Evolutionary conservation across 164 flowering plant genomes (phyloP).

Genomic region (Santalum album): DNA sequence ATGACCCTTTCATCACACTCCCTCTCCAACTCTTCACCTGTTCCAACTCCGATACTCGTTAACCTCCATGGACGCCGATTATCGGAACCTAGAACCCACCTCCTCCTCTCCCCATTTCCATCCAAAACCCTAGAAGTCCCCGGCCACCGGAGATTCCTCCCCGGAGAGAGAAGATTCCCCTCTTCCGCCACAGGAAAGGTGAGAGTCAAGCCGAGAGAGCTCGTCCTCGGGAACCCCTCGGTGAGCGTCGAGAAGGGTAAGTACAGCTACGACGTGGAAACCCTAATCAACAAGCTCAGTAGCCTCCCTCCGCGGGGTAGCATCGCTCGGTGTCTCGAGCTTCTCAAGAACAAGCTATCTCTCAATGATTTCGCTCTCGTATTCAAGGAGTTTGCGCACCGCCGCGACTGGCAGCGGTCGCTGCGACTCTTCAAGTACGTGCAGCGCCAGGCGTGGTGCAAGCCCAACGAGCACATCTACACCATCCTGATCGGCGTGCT

Average conservation of each 20-base stretch:
- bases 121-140: slow-evolving; percentile 7
- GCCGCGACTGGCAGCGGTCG: slow-evolving; percentile 93
- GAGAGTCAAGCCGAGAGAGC: slow-evolving; percentile 50
- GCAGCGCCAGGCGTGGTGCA: slow-evolving; percentile 97
- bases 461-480: slow-evolving; percentile 85
- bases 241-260: slow-evolving; percentile 83
- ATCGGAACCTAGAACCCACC: slow-evolving; percentile 4
- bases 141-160: slow-evolving; percentile 8
- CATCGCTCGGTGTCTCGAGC: slow-evolving; percentile 81
- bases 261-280: slow-evolving; percentile 90
- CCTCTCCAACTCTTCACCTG: slow-evolving; percentile 8
- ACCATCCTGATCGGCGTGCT: slow-evolving; percentile 71
- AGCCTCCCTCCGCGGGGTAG: slow-evolving; percentile 93
- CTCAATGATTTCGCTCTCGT: slow-evolving; percentile 74
- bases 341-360: slow-evolving; percentile 74
- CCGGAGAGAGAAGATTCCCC: slow-evolving; percentile 1
- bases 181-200: slow-evolving; percentile 4
- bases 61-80: neutral
- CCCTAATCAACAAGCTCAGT: slow-evolving; percentile 82
- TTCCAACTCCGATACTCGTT: slow-evolving; percentile 2
- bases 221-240: slow-evolving; percentile 67
- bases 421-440: slow-evolving; percentile 85
- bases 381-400: slow-evolving; percentile 81
- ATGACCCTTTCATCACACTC: slow-evolving; percentile 16
- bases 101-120: neutral